Evolutionary conservation across 805 yeast species (phyloP).

Genomic region (Cyberlindnera sargentensis): DNA sequence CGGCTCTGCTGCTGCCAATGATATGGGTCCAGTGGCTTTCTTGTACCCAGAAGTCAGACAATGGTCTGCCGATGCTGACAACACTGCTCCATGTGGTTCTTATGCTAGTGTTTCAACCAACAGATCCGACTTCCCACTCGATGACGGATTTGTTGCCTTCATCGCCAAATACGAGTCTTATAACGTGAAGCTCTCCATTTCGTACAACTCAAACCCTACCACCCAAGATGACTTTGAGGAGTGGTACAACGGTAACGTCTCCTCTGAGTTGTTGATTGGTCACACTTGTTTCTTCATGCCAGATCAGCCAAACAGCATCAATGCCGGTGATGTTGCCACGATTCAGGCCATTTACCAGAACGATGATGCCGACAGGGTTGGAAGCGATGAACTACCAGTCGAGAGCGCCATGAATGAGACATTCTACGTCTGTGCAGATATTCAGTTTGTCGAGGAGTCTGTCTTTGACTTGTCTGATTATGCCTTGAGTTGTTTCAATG

Average conservation of each 20-base stretch:
- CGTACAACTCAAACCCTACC: slow-evolving; percentile 33
- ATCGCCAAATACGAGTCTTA: slow-evolving; percentile 36
- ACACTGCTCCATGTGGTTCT: slow-evolving; percentile 41
- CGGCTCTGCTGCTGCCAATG: slow-evolving; percentile 20
- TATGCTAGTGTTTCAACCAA: slow-evolving; percentile 25
- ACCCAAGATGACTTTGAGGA: slow-evolving; percentile 33
- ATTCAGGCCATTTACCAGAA: slow-evolving; percentile 35
- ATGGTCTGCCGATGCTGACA: slow-evolving; percentile 40
- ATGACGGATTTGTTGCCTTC: slow-evolving; percentile 39
- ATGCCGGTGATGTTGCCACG: slow-evolving; percentile 36
- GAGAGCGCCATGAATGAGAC: slow-evolving; percentile 33
- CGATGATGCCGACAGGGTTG: slow-evolving; percentile 23
- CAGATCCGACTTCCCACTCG: slow-evolving; percentile 40
- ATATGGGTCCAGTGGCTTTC: slow-evolving; percentile 25
- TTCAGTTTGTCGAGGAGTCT: slow-evolving; percentile 35
- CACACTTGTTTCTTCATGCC: slow-evolving; percentile 42
- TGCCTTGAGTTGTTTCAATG: slow-evolving; percentile 35
- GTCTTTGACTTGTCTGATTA: slow-evolving; percentile 29
- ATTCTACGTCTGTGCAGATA: slow-evolving; percentile 40
- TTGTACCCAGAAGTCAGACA: slow-evolving; percentile 37
- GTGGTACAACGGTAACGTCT: slow-evolving; percentile 32
- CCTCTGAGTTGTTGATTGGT: slow-evolving; percentile 35
- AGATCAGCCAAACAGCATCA: slow-evolving; percentile 31
- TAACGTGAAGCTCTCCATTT: slow-evolving; percentile 33
- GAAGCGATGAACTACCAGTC: slow-evolving; percentile 25